Base-by-base conservation (phyloP, 768 basidiomycete genomes). In the Mycena alexandri region DNA sequence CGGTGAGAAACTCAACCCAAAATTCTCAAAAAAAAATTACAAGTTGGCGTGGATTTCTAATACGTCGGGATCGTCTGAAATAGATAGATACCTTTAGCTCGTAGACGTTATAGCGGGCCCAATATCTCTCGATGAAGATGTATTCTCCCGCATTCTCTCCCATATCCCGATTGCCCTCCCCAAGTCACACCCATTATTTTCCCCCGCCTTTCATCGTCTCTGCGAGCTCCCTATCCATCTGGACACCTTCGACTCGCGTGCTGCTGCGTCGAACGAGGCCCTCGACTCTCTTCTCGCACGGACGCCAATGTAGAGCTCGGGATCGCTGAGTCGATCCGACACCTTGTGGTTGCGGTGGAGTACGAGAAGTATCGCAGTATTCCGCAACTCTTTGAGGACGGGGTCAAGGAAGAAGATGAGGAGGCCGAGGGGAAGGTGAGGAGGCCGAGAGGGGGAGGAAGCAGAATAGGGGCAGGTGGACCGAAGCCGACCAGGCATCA, bases 141-240 rank as follows among this genome's bases (percentile, higher is more conserved):
- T 71, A 17, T 73, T 73, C 41, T 67, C 70, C 2, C 53, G 33
- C 36, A 63, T 73, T 25, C 65, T 71, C 7, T 67, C 68, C 8
- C 63, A 61, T 25, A 55, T 71, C 13, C 61, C 29, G 63, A 68
- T 25, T n/a, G 65, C 70, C 7, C 41, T 73, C 5, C 67, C 67
- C n/a, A 41, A 47, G 22, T 41, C 53, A 22, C 62, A 63, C 24
- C 16, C 29, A 1, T 44, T 25, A 9, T 70, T 70, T 22, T 17
- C 22, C 21, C 22, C 41, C 7, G 61, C 58, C 29, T 47, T 70
- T 1, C 34, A 21, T 8, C 72, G 69, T 6, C 11, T 67, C 19
- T 62, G 52, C 54, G 48, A 61, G 33, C 61, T 70, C 9, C 72
- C 72, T 14, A 54, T 72, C 4, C 62, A 69, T 21, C n/a, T 72